Evolutionary conservation across 1,139 yeast genomes (phyloP).

Genomic region (Hyphopichia buzzinii): DNA sequence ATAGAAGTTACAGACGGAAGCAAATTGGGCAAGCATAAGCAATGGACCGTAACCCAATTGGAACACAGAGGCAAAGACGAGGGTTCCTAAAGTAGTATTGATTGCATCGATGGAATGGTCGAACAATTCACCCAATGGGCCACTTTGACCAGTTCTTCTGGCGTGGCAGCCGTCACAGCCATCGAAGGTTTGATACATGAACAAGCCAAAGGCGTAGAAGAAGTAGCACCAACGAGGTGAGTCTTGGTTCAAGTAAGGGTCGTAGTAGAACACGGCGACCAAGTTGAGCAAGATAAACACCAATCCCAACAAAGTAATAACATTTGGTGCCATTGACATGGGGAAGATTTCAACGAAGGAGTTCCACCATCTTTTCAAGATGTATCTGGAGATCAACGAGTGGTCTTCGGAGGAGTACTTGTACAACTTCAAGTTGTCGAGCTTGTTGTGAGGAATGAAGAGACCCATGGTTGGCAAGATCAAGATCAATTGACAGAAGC

Average conservation of each 20-base stretch:
- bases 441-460: slow-evolving; percentile 60
- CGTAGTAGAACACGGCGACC: slow-evolving; percentile 64
- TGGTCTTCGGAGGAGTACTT: slow-evolving; percentile 78
- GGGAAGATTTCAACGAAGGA: slow-evolving; percentile 76
- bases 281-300: slow-evolving; percentile 66
- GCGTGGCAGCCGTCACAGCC: slow-evolving; percentile 98
- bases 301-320: slow-evolving; percentile 79
- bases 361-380: slow-evolving; percentile 79
- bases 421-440: slow-evolving; percentile 64
- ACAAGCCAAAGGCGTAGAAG: slow-evolving; percentile 78
- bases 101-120: slow-evolving; percentile 93
- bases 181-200: slow-evolving; percentile 92
- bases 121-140: slow-evolving; percentile 91
- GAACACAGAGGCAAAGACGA: slow-evolving; percentile 70
- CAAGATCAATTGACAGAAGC: no score
- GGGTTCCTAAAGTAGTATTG: slow-evolving; percentile 77
- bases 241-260: slow-evolving; percentile 59
- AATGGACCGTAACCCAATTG: slow-evolving; percentile 70
- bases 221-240: slow-evolving; percentile 83
- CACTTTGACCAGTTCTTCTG: slow-evolving; percentile 86
- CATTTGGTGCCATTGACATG: slow-evolving; percentile 81
- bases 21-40: slow-evolving; percentile 68
- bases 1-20: slow-evolving; percentile 77
- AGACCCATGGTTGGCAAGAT: slow-evolving; percentile 76
- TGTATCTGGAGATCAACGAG: slow-evolving; percentile 69